A percentile compares a stretch with the other conserved stretches of the same genome.
Conservation (phyloP, 257 asterid genomes). For the Orobanche coerulescens region DNA sequence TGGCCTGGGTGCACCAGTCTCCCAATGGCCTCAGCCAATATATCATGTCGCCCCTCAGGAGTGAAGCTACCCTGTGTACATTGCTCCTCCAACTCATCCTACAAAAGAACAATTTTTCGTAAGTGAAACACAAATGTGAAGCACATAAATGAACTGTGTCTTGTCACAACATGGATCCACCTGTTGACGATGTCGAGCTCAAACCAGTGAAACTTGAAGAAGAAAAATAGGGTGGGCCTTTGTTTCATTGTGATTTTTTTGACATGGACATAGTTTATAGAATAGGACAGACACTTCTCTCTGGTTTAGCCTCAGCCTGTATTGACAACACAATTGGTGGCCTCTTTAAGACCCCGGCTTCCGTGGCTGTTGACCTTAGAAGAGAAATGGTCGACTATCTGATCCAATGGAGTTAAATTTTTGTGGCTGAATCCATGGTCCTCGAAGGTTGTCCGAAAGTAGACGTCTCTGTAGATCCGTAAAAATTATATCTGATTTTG, state of each 20-base stretch:
- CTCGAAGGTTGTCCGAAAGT: not conserved
- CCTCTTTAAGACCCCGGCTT: not conserved
- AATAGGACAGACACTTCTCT: not conserved
- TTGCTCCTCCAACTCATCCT: no score
- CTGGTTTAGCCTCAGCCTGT: constrained; percentile 2
- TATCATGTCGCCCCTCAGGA: no score
- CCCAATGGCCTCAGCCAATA: no score
- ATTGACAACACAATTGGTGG: constrained; percentile 9
- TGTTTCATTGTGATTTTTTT: not conserved
- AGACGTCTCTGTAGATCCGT: not conserved
- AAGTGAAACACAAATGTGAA: no score
- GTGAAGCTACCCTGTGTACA: no score
- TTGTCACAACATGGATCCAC: not conserved
- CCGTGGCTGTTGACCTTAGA: not conserved
- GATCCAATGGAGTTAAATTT: not conserved
- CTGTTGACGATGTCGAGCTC: not conserved
- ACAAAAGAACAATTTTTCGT: no score
- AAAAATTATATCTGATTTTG: not conserved
- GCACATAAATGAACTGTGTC: no score
- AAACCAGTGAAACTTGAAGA: not conserved
- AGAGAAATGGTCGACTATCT: constrained; percentile 9
- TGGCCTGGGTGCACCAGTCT: no score
- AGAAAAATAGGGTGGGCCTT: not conserved
- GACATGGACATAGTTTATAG: not conserved
- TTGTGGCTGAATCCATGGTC: not conserved